Conservation (phyloP, 2,329 filamentous ascomycete species). For the Colletotrichum sp. region DNA sequence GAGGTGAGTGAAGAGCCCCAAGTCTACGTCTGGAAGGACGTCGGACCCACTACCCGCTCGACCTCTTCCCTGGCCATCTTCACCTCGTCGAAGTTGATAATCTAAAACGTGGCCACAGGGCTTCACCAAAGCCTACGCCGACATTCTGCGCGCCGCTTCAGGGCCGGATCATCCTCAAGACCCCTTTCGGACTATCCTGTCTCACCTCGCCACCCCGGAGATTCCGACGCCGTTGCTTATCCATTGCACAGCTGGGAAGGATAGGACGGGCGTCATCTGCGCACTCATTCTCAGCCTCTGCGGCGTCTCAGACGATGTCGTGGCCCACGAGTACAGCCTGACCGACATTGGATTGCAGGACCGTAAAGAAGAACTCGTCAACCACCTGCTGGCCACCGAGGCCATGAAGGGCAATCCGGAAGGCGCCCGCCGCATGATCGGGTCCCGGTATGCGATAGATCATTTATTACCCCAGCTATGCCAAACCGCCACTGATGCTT, state of each 20-base stretch:
- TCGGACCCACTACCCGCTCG: background rate
- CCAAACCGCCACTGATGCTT: background rate
- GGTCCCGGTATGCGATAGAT: conserved; percentile 40
- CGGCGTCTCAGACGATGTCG: conserved; percentile 60
- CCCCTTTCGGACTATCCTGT: conserved; percentile 58
- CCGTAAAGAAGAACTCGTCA: conserved; percentile 56
- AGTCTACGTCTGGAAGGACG: background rate
- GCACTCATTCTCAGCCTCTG: conserved; percentile 70
- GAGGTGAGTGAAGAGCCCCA: conserved; percentile 25
- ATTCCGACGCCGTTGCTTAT: conserved; percentile 60
- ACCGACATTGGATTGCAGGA: conserved; percentile 66
- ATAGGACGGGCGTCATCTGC: conserved; percentile 74
- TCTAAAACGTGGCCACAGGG: conserved; percentile 42
- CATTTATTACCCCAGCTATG: background rate
- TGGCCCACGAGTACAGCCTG: conserved; percentile 73
- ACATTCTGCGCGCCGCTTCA: conserved; percentile 62
- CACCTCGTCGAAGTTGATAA: background rate
- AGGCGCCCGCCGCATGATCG: conserved; percentile 50
- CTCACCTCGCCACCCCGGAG: conserved; percentile 53
- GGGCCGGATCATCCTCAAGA: conserved; percentile 21
- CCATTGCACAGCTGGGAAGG: conserved; percentile 81
- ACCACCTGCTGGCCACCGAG: conserved; percentile 54
- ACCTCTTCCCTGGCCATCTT: background rate
- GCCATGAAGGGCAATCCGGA: conserved; percentile 50
- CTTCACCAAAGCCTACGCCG: conserved; percentile 67